A percentile compares a stretch with the other conserved stretches of the same genome.
These are phyloP conservation scores for Aureobasidium sp. DNA, from an alignment of 2,329 filamentous ascomycete species.

Conservation along the genomic window DNA sequence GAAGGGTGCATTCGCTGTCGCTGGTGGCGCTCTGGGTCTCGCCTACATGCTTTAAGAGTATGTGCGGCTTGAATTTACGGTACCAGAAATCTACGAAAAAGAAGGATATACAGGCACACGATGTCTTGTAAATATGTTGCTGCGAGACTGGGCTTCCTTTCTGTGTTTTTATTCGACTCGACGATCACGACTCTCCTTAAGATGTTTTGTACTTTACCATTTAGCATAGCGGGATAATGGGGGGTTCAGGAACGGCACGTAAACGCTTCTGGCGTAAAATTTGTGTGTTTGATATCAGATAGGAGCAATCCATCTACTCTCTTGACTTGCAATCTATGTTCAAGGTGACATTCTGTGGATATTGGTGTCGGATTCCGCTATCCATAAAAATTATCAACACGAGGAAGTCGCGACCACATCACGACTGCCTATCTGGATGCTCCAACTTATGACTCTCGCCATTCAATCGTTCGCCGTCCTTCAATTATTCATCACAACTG, in stretches of 20 bases:
- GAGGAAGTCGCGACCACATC: not conserved
- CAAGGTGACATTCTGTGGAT: not conserved
- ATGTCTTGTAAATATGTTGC: slow-evolving; percentile 1
- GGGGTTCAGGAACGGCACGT: not conserved
- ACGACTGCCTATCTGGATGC: not conserved
- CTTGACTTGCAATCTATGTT: not conserved
- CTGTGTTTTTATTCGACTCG: slow-evolving; percentile 5
- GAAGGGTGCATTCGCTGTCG: slow-evolving; percentile 23
- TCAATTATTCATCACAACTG: not conserved
- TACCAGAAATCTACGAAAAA: not conserved
- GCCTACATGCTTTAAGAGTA: slow-evolving; percentile 25
- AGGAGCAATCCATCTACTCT: not conserved
- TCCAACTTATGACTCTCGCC: not conserved
- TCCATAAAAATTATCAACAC: not conserved
- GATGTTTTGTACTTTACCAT: slow-evolving; percentile 4
- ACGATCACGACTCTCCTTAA: slow-evolving; percentile 18
- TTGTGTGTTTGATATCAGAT: not conserved
- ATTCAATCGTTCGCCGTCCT: not conserved
- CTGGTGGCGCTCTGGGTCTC: slow-evolving; percentile 27
- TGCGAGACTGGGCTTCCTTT: not conserved
- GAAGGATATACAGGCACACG: not conserved
- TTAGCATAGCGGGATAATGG: slow-evolving; percentile 15
- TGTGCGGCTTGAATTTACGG: not conserved
- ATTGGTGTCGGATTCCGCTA: not conserved
- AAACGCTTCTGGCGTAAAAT: not conserved